phyloP scores from a whole-genome alignment of 345 rosid species.

The Citrus sp. region DNA sequence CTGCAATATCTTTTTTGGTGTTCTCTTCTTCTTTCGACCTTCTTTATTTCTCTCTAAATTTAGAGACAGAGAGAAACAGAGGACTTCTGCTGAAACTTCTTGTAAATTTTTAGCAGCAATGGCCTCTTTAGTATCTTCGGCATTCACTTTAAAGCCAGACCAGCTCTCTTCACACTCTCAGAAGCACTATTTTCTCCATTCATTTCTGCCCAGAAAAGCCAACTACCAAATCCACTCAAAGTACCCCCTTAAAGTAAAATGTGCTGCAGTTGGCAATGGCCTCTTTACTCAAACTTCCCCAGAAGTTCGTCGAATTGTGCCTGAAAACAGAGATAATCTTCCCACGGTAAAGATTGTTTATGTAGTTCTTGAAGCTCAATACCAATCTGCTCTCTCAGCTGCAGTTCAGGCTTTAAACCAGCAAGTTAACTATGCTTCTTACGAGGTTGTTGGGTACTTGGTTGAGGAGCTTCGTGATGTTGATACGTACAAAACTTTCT shows the following conservation, averaged over 20 bases:
- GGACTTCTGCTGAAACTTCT: slow-evolving; percentile 20
- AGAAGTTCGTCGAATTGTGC: slow-evolving; percentile 88
- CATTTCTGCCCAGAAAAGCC: slow-evolving; percentile 54
- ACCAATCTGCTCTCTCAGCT: slow-evolving; percentile 81
- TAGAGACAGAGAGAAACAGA: slow-evolving; percentile 25
- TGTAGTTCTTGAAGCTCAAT: slow-evolving; percentile 97
- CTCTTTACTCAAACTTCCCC: slow-evolving; percentile 92
- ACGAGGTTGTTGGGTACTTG: slow-evolving; percentile 88
- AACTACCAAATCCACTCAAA: slow-evolving; percentile 30
- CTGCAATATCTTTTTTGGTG: background rate
- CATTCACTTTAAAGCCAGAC: slow-evolving; percentile 65
- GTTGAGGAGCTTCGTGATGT: slow-evolving; percentile 93
- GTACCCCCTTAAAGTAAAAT: slow-evolving; percentile 50
- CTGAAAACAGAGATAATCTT: slow-evolving; percentile 56
- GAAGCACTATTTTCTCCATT: slow-evolving; percentile 67
- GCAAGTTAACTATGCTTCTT: slow-evolving; percentile 54
- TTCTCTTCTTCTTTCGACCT: background rate
- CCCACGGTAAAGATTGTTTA: slow-evolving; percentile 87
- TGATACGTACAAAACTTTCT: slow-evolving; percentile 64
- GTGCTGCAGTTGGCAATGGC: slow-evolving; percentile 75
- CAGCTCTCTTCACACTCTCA: slow-evolving; percentile 76
- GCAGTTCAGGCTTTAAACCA: slow-evolving; percentile 77
- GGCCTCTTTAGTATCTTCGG: slow-evolving; percentile 76
- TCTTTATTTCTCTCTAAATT: slow-evolving; percentile 14
- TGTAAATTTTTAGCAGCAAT: slow-evolving; percentile 27